Conservation (phyloP, 805 yeast species). For the Candida dajiaensis region DNA sequence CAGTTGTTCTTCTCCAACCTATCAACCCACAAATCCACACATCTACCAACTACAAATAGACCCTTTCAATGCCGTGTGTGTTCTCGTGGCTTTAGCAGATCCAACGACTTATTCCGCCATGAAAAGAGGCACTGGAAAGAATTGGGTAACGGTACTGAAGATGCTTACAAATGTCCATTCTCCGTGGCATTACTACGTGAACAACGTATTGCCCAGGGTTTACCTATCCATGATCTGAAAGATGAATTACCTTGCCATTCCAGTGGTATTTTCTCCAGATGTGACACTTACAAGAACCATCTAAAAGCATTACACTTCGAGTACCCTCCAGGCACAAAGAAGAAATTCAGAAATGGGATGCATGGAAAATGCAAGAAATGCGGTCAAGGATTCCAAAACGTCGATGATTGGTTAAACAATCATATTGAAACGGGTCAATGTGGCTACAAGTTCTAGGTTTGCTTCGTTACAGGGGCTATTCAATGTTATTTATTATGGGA, state of each 20-base stretch:
- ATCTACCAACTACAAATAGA: constrained; percentile 60
- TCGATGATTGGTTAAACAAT: constrained; percentile 70
- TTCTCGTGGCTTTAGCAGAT: constrained; percentile 79
- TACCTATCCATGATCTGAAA: neutral
- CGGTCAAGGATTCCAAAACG: constrained; percentile 55
- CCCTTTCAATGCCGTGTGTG: constrained; percentile 79
- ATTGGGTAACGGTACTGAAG: constrained; percentile 49
- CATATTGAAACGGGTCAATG: constrained; percentile 52
- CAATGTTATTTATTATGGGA: neutral
- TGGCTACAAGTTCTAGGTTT: neutral
- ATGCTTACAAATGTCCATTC: constrained; percentile 78
- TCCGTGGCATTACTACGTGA: constrained; percentile 24
- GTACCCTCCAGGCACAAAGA: constrained; percentile 82
- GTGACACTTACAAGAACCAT: constrained; percentile 91
- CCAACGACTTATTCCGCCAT: constrained; percentile 82
- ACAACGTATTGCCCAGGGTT: constrained; percentile 1
- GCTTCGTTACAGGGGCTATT: neutral
- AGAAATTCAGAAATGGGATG: constrained; percentile 63
- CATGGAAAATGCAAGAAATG: constrained; percentile 78
- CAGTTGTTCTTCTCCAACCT: constrained; percentile 65
- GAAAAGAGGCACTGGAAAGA: constrained; percentile 82
- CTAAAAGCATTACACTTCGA: constrained; percentile 83
- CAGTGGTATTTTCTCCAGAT: constrained; percentile 79
- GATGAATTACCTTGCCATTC: constrained; percentile 51
- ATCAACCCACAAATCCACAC: constrained; percentile 80